Conservation (phyloP, 2,329 filamentous ascomycete genomes). For the Zymoseptoria pseudotritici region DNA sequence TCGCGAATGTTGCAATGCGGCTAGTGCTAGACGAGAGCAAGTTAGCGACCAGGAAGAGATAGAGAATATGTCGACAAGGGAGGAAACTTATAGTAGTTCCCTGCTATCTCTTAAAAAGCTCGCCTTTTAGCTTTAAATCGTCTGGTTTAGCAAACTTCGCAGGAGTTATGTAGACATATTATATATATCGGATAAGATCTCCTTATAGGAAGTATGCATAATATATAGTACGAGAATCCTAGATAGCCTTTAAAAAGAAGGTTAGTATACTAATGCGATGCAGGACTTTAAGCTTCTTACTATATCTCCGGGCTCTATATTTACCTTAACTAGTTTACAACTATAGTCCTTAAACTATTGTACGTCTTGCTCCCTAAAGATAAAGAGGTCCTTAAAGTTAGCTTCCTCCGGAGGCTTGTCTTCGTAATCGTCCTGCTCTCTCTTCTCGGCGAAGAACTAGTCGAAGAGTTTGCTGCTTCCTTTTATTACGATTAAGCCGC, state of each 20-base stretch:
- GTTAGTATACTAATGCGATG: neutral
- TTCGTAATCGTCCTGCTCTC: conserved; percentile 22
- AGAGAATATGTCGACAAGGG: neutral
- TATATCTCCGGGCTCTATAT: conserved; percentile 18
- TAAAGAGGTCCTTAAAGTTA: conserved; percentile 36
- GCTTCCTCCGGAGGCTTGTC: conserved; percentile 28
- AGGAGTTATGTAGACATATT: conserved; percentile 31
- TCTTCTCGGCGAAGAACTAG: conserved; percentile 38
- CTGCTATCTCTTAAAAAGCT: conserved; percentile 29
- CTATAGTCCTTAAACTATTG: conserved; percentile 19
- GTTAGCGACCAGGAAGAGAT: neutral
- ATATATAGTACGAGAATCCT: conserved; percentile 38
- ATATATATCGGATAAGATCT: conserved; percentile 22
- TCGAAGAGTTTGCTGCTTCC: conserved; percentile 37
- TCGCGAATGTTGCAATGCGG: conserved; percentile 32
- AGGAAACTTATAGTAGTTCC: conserved; percentile 27
- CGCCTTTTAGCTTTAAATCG: conserved; percentile 29
- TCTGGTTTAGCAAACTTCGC: conserved; percentile 32
- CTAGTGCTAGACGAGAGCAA: neutral
- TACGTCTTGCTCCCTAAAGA: conserved; percentile 34
- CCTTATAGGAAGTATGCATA: conserved; percentile 31
- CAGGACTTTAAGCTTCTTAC: neutral
- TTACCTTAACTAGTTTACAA: conserved; percentile 15
- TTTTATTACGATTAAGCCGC: conserved; percentile 41
- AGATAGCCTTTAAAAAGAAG: conserved; percentile 7